Base-by-base conservation (phyloP, 441 rosid genomes). In the Melastoma candidum region DNA sequence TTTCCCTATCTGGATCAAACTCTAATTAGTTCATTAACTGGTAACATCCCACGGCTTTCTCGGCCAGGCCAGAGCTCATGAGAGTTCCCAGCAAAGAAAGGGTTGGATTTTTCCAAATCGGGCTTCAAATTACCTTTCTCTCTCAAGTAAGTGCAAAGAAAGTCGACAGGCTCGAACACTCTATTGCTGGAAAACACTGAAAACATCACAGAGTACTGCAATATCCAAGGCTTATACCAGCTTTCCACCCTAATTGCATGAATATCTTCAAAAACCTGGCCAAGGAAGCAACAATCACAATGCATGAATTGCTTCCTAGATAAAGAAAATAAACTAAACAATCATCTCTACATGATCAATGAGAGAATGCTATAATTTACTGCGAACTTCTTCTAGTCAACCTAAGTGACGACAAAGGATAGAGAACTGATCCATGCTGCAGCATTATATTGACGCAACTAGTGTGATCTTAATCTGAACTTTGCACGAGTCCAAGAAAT, bases 181-280 rank as follows among this genome's bases (percentile, higher is more conserved):
- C 70, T 80, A 59, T 75, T 68, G 57, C 71, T 66, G 60, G 78
- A 82, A 61, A 87, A 66, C 11, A 64, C 82, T 13, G 69, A 22
- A 49, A 84, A 68, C 75, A 82, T 74, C 44, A 84, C 85, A 49
- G 81, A 63, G 57, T 87, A 82, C 27, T 71, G 26, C 12, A 70
- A 61, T 11, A 78, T 71, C 56, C 71, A 78, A 44, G 85, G 84
- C 70, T 77, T 82, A 63, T 84, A 87, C 96, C 94, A 84, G 49
- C 65, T 51, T 74, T 87, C 96, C 56, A 63, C 76, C 49, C 80
- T 17, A 17, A 17, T 17, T 17, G 22, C 22, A 17, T 17, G 77
- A 58, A 82, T 66, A 61, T 84, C 83, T 60, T 76, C 79, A 5
- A 82, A 87, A 53, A 84, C 94, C 96, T 84, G 63, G 10, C 3